Conservation (phyloP, 352 stramenopile species). For the Phytophthora litchii region DNA sequence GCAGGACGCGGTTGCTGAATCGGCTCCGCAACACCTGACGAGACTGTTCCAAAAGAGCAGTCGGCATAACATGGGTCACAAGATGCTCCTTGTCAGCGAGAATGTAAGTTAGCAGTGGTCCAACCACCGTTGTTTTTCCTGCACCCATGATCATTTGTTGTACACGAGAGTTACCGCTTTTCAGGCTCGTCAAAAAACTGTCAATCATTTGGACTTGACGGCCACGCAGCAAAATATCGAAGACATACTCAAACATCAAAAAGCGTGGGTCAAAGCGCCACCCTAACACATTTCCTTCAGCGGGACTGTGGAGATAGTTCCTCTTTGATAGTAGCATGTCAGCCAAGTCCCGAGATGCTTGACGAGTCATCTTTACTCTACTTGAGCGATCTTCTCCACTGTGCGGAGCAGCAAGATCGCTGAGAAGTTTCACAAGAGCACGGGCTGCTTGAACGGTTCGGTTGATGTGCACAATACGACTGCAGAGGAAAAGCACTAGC, state of each 20-base stretch:
- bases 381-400: slow-evolving; percentile 29
- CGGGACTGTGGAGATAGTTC: slow-evolving; percentile 56
- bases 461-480: slow-evolving; percentile 87
- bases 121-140: slow-evolving; percentile 99
- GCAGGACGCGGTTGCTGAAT: slow-evolving; percentile 96
- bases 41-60: slow-evolving; percentile 98
- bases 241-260: slow-evolving; percentile 99
- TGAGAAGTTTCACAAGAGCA: slow-evolving; percentile 33
- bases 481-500: slow-evolving; percentile 74
- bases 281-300: slow-evolving; percentile 13
- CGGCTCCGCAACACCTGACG: slow-evolving; percentile 96
- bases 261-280: slow-evolving; percentile 97
- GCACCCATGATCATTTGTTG: slow-evolving; percentile 99
- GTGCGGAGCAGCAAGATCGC: slow-evolving; percentile 5
- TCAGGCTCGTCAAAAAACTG: slow-evolving; percentile 95
- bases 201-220: slow-evolving; percentile 99
- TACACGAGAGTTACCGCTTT: slow-evolving; percentile 75
- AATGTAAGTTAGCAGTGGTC: slow-evolving; percentile 97
- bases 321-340: slow-evolving; percentile 77
- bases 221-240: slow-evolving; percentile 96
- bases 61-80: slow-evolving; percentile 98
- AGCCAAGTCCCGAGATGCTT: slow-evolving; percentile 84
- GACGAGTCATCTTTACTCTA: slow-evolving; percentile 69
- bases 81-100: slow-evolving; percentile 95
- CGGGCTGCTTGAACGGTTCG: slow-evolving; percentile 64